Evolutionary conservation across 177 flowering plant species (phyloP), one percentile per base, ranked within the genome.

Genomic region (Tripterygium wilfordii): DNA sequence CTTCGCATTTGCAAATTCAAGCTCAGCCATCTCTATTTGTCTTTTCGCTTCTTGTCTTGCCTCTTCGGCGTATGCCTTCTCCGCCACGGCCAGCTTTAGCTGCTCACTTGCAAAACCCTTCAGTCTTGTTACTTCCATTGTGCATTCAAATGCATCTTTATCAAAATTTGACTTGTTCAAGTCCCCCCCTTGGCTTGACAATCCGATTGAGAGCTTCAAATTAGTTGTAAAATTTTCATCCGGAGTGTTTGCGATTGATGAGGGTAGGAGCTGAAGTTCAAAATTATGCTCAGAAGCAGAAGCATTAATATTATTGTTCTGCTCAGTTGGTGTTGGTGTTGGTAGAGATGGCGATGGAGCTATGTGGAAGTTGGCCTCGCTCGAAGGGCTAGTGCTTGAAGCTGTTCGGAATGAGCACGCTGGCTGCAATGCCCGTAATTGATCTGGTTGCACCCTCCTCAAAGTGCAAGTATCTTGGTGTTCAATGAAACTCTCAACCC

Each of bases 401-500:
- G 79, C 72, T 0, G 83, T 65, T n/a, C 62, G 59, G 5, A 79
- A 74, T 1, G 66, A 57, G 56, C 76, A 69, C 19, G 66, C 70
- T 4, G 62, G 61, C 42, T 55, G 79, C 19, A 58, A 27, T 2
- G 60, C 40, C 7, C 57, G 71, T 2, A 50, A 25, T 2, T n/a
- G n/a, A n/a, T 73, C 76, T 4, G 73, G 68, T 26, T 56, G 66
- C 56, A 54, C 49, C 2, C 61, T 58, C 13, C 76, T 63, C 42
- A 66, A 35, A 10, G 60, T 68, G 56, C 89, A 82, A 45, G 81
- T 61, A 43, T 82, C 89, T 69, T 82, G 85, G 32, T 82, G 89
- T 30, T 82, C 86, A 0, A 82, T 82, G 71, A 82, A 82, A 57
- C 89, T 82, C 65, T 79, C 85, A 5, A 79, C 85, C 38, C 85